Conservation (phyloP, 2,329 filamentous ascomycete genomes). For the Calonectria pseudoreteaudii region DNA sequence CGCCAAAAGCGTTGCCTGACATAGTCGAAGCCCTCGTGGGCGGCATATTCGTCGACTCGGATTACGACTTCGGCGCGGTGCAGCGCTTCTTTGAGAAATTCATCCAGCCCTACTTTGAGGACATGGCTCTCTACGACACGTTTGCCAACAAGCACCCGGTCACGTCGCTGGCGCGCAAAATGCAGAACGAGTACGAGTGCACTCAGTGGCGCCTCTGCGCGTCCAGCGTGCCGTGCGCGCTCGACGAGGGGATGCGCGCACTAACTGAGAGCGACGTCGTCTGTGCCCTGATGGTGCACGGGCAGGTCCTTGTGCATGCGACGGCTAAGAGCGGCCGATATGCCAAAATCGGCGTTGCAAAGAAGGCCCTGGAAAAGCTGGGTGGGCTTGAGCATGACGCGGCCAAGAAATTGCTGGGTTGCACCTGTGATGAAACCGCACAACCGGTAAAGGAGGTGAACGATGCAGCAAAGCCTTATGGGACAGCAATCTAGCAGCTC, state of each 20-base stretch:
- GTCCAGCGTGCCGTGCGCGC: constrained; percentile 53
- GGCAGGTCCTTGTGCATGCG: constrained; percentile 71
- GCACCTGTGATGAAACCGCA: constrained; percentile 64
- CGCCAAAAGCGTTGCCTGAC: constrained; percentile 84
- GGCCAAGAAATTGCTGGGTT: constrained; percentile 71
- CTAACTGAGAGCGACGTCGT: constrained; percentile 66
- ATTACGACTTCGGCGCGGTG: constrained; percentile 80
- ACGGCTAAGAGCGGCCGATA: constrained; percentile 75
- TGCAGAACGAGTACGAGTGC: constrained; percentile 76
- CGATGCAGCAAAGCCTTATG: neutral
- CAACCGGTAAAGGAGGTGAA: neutral
- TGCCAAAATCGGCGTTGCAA: constrained; percentile 77
- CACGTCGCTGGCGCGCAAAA: constrained; percentile 74
- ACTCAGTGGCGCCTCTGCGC: constrained; percentile 65
- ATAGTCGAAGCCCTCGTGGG: constrained; percentile 90
- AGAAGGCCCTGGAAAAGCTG: constrained; percentile 64
- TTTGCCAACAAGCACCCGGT: constrained; percentile 90
- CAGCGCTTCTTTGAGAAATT: constrained; percentile 81
- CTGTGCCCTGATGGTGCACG: constrained; percentile 82
- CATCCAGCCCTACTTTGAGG: constrained; percentile 81
- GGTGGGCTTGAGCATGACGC: constrained; percentile 55
- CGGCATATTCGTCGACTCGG: constrained; percentile 90
- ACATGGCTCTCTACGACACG: constrained; percentile 89
- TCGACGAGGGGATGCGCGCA: constrained; percentile 55
- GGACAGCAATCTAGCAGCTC: constrained; percentile 10